Evolutionary conservation across 208 protist genomes (phyloP), one percentile per base, ranked within the genome.

Genomic region (Strigomonas galati): DNA sequence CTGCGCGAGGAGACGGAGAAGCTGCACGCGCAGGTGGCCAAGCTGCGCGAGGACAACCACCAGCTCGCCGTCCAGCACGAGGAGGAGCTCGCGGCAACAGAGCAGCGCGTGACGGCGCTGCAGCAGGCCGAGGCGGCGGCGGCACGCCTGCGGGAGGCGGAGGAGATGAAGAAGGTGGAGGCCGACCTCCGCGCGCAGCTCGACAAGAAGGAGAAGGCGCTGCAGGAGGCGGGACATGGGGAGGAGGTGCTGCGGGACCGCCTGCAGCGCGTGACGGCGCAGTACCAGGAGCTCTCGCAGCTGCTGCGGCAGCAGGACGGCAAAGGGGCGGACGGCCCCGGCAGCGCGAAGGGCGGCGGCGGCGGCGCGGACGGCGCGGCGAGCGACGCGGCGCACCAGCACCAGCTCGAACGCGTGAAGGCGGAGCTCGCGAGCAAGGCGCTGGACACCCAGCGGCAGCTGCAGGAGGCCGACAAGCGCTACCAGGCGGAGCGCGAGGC

Each of bases 1-100:
- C 78, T 87, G 52, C 73, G 79, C 40, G 83, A 94, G 49, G 83
- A 87, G 65, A 53, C 87, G 57, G 62, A 56, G 30, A 26, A 55
- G 30, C 56, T 91, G 48, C 63, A 78, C 35, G 3, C 40, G 46
- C 67, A 78, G 32, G 37, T 71, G 21, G 55, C 52, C 0, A 6
- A 59, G 31, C 68, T 94, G 17, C 71, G 74, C 4, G 77, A 82
- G 60, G 77, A 89, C 53, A 79, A 84, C 44, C 69, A 72, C 21
- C 17, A 26, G 7, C 74, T 81, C 59, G 76, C 76, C 4, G 74
- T 70, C 26, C 56, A 63, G 15, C 86, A 92, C 62, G 74, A 76
- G 30, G 61, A 44, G 35, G 81, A 84, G 51, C 35, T 92, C 28
- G 53, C 71, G 31, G 60, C 35, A 24, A 57, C 62, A 21, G 55